These are phyloP conservation scores for Microbotryum intermedium DNA, from an alignment of 1,284 basidiomycete species.

Conservation along the genomic window DNA sequence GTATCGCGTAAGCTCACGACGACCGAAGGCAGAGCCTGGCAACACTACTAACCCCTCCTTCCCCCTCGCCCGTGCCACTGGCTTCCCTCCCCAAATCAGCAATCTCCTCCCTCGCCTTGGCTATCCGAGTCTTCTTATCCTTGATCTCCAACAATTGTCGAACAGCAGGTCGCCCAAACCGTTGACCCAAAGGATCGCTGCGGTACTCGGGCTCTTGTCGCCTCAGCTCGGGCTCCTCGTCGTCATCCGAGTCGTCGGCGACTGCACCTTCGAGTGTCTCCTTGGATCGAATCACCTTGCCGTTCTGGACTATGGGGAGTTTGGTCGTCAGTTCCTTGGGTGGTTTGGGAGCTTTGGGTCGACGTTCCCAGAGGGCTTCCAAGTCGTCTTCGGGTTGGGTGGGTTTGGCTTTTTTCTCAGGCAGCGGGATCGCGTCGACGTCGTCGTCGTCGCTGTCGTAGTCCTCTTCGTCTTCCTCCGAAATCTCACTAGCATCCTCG, in stretches of 20 bases:
- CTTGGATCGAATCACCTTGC: constrained; percentile 21
- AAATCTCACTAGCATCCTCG: neutral
- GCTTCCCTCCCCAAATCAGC: constrained; percentile 45
- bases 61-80: constrained; percentile 31
- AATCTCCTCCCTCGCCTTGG: constrained; percentile 55
- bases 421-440: constrained; percentile 10
- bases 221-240: constrained; percentile 7
- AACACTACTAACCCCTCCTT: constrained; percentile 32
- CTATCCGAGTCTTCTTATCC: constrained; percentile 51
- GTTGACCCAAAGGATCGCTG: constrained; percentile 32
- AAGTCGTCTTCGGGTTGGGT: constrained; percentile 19
- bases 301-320: constrained; percentile 24
- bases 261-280: constrained; percentile 12
- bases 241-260: constrained; percentile 29
- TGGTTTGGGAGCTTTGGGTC: constrained; percentile 13
- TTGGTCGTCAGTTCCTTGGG: constrained; percentile 16
- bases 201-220: constrained; percentile 17
- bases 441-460: constrained; percentile 21
- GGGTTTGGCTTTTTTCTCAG: constrained; percentile 12
- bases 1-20: constrained; percentile 17
- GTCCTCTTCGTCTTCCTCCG: neutral
- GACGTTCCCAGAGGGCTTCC: constrained; percentile 31
- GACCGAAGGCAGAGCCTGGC: constrained; percentile 32
- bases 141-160: constrained; percentile 80
- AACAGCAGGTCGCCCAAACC: constrained; percentile 50